Conservation (phyloP, 768 basidiomycete genomes). For the Gloeopeniophorella convolvens region DNA sequence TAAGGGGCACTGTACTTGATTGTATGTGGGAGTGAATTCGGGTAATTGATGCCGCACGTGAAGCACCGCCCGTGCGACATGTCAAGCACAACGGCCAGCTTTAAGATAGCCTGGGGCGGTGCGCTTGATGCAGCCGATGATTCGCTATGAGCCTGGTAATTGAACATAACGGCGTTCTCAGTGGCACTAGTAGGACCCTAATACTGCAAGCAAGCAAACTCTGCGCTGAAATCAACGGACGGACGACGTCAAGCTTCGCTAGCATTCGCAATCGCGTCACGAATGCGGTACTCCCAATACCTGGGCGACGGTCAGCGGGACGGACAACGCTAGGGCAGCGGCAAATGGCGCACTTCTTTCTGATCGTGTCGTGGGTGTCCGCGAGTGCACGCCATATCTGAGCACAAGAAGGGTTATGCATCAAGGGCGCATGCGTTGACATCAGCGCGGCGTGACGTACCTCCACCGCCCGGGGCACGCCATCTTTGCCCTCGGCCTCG, state of each 20-base stretch:
- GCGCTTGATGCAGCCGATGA: too few species aligned
- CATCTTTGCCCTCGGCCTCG: constrained; percentile 49
- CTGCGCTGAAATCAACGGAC: not conserved
- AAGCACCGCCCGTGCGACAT: too few species aligned
- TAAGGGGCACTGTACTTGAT: constrained; percentile 7
- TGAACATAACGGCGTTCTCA: too few species aligned
- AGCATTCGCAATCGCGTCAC: constrained; percentile 33
- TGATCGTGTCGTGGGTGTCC: constrained; percentile 62
- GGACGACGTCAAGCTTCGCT: not conserved
- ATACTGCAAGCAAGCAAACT: not conserved
- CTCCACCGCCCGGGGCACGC: constrained; percentile 33
- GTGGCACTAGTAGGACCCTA: too few species aligned
- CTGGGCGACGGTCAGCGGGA: constrained; percentile 33
- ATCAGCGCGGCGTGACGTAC: constrained; percentile 22
- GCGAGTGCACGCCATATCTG: constrained; percentile 71
- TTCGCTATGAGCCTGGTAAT: too few species aligned
- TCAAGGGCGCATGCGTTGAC: not conserved
- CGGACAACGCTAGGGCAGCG: constrained; percentile 10
- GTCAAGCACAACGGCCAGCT: too few species aligned
- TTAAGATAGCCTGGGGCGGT: too few species aligned
- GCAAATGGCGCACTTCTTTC: constrained; percentile 55
- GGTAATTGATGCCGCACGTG: too few species aligned
- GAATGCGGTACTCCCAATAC: constrained; percentile 75
- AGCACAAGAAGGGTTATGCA: not conserved
- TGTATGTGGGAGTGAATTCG: not conserved